Evolutionary conservation across 2,329 filamentous ascomycete species (phyloP).

Genomic region (Cercospora canescens): DNA sequence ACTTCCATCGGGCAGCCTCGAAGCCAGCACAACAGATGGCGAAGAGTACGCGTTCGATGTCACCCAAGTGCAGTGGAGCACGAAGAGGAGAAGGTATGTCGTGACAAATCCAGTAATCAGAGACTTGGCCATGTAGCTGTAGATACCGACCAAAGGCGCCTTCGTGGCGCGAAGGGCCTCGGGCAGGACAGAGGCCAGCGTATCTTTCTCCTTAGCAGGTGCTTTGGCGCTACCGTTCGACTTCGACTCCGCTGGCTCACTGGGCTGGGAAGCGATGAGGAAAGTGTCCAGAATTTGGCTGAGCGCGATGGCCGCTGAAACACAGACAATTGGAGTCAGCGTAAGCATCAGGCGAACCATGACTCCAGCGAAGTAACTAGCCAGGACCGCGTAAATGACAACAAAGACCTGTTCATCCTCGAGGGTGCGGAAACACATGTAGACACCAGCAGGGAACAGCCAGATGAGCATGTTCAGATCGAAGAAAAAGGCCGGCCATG

Average conservation of each 20-base stretch:
- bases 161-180: conserved; percentile 68
- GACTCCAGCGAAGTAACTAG: conserved; percentile 97
- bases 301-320: conserved; percentile 83
- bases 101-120: conserved; percentile 72
- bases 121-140: conserved; percentile 74
- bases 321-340: conserved; percentile 92
- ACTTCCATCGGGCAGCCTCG: conserved; percentile 86
- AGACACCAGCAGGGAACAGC: conserved; percentile 98
- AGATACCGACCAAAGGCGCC: conserved; percentile 78
- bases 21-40: conserved; percentile 93
- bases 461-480: conserved; percentile 98
- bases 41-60: conserved; percentile 99
- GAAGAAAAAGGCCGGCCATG: conserved; percentile 99
- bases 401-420: conserved; percentile 97
- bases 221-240: conserved; percentile 43
- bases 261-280: conserved; percentile 66
- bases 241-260: conserved; percentile 39
- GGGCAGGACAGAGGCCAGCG: conserved; percentile 54
- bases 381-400: conserved; percentile 93
- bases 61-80: conserved; percentile 98
- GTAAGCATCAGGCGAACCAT: conserved; percentile 99
- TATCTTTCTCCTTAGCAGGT: conserved; percentile 54
- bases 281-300: conserved; percentile 90
- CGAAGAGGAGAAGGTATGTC: conserved; percentile 86
- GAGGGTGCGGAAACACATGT: conserved; percentile 93